A percentile compares a stretch with the other conserved stretches of the same genome.
Evolutionary conservation across 148 eudicot genomes (phyloP).

Genomic region (Bassia scoparia): DNA sequence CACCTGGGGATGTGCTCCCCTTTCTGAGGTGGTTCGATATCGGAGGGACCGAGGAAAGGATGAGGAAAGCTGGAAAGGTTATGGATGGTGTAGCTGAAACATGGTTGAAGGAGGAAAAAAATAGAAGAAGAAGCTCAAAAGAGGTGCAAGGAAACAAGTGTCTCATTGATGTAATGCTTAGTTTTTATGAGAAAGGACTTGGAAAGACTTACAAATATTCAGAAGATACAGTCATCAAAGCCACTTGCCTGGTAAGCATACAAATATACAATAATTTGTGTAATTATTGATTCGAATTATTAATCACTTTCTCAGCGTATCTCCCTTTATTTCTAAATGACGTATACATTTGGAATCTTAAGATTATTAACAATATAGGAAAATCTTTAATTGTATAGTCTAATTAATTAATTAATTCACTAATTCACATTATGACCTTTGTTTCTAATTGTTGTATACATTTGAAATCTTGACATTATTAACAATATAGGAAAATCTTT

Average conservation of each 20-base stretch:
- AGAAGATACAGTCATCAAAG: conserved; percentile 25
- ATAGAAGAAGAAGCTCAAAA: not conserved
- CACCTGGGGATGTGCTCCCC: conserved; percentile 28
- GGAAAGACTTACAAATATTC: conserved; percentile 13
- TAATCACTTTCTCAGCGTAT: no score
- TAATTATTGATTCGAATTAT: no score
- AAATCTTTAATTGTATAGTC: no score
- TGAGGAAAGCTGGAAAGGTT: conserved; percentile 18
- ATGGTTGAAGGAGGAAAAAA: conserved; percentile 34
- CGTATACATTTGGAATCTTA: no score
- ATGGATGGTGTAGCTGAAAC: conserved; percentile 15
- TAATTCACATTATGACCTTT: no score
- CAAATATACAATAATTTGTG: no score
- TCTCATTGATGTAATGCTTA: conserved; percentile 31
- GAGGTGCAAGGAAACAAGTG: conserved; percentile 13
- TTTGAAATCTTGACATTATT: no score
- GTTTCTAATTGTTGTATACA: no score
- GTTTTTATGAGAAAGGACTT: conserved; percentile 7
- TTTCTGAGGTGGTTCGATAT: conserved; percentile 31
- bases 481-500: no score
- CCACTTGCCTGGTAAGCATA: conserved; percentile 28
- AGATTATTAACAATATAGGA: no score
- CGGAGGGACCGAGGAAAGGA: conserved; percentile 33
- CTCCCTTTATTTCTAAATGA: no score
- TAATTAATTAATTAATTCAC: no score